Base-by-base conservation (phyloP, 495 filamentous ascomycete genomes). In the Penicillium soppii region DNA sequence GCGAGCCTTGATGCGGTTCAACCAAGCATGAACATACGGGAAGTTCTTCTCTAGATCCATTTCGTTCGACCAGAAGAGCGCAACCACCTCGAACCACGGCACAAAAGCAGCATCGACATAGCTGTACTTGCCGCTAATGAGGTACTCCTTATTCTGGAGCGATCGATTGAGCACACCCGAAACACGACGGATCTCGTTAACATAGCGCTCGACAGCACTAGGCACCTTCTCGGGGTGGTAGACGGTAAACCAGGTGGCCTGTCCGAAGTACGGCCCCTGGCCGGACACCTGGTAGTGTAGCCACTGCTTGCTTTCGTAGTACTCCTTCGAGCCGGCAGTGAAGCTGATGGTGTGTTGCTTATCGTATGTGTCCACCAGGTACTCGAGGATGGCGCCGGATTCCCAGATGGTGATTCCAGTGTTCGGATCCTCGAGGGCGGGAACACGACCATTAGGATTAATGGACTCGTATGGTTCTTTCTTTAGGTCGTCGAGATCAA, bases 401-500 rank as follows among this genome's bases (percentile, higher is more conserved):
- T 87, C 84, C 80, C 80, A 87, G 9, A 88, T 59, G 0, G 67
- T 80, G 47, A 86, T 55, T 54, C 61, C 71, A 0, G 74, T 82
- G 70, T 88, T 87, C 7, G 76, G 73, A 58, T 87, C 84, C n/a
- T 81, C 57, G 52, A 87, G 78, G 29, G 68, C 58, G 19, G 71
- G 70, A 22, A 67, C 35, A 16, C 86, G 82, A 22, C 85, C 85
- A 65, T 89, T 88, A 45, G 82, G 84, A 59, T 86, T 88, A 63
- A 84, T 53, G 20, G 63, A 57, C 4, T 64, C 52, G 63, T 71
- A 88, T 0, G 57, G 52, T 5, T 59, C 52, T 19, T 67, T 53
- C 65, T 88, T 89, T 41, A 82, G 54, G 1, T 82, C 76, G 9
- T 43, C 19, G 45, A 79, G 70, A 29, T 67, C 52, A 39, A 80